A percentile compares a stretch with the other conserved stretches of the same genome.
These are phyloP conservation scores for Vaccinium corymbosum DNA, from an alignment of 148 eudicot species.

Conservation along the genomic window DNA sequence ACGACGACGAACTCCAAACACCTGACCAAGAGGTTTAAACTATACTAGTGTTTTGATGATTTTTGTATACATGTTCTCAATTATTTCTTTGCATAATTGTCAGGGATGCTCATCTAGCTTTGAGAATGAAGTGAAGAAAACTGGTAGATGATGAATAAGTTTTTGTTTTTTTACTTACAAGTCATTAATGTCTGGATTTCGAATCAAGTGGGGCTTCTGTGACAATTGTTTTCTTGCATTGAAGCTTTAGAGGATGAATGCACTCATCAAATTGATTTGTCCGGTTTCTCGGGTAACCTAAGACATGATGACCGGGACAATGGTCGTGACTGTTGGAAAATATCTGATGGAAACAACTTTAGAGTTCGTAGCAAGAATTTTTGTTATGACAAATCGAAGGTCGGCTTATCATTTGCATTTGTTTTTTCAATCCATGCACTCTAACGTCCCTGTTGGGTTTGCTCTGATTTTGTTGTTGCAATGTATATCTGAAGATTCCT, in stretches of 20 bases:
- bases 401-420: conserved; percentile 16
- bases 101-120: conserved; percentile 43
- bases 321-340: conserved; percentile 84
- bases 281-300: conserved; percentile 79
- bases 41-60: conserved; percentile 12
- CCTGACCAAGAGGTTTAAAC: conserved; percentile 76
- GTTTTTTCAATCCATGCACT: conserved; percentile 5
- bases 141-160: conserved; percentile 30
- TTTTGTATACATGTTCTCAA: conserved; percentile 4
- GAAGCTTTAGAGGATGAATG: conserved; percentile 68
- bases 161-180: neutral
- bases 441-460: conserved; percentile 9
- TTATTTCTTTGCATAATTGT: conserved; percentile 14
- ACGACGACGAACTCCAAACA: conserved; percentile 84
- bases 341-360: conserved; percentile 89
- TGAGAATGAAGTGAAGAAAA: conserved; percentile 47
- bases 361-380: conserved; percentile 84
- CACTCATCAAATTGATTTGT: conserved; percentile 63
- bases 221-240: conserved; percentile 21
- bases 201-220: conserved; percentile 19
- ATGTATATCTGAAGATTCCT: conserved; percentile 39
- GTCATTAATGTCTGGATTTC: conserved; percentile 9
- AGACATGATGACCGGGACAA: conserved; percentile 71
- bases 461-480: conserved; percentile 18
- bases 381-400: conserved; percentile 78